Evolutionary conservation across 2,329 filamentous ascomycete species (phyloP).

Genomic region (Pyricularia pennisetigena): DNA sequence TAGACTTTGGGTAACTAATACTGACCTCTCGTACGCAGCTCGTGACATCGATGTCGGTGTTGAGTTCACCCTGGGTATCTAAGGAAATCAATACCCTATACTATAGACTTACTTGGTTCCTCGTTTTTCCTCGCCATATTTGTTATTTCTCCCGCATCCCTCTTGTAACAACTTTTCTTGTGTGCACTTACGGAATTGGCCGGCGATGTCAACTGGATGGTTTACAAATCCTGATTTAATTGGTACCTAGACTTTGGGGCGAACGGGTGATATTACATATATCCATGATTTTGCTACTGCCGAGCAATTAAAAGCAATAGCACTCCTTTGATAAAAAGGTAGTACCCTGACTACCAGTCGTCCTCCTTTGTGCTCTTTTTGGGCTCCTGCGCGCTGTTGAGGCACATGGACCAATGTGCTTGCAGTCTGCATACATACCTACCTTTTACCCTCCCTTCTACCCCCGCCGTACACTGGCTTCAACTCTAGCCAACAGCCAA

Average conservation of each 20-base stretch:
- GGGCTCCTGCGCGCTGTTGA: neutral
- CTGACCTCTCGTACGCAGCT: constrained; percentile 35
- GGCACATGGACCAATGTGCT: neutral
- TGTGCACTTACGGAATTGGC: neutral
- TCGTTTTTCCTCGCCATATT: neutral
- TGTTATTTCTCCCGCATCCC: neutral
- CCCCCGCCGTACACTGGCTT: no score
- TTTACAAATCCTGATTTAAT: constrained; percentile 2
- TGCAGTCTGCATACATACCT: no score
- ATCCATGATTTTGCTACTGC: neutral
- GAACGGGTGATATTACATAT: neutral
- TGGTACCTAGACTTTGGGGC: constrained; percentile 1
- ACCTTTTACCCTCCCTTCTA: no score
- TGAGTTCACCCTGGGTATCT: constrained; percentile 92
- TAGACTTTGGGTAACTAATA: neutral
- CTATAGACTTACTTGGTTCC: constrained; percentile 9
- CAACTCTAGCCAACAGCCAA: neutral
- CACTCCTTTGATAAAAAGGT: neutral
- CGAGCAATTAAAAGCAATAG: neutral
- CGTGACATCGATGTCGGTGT: constrained; percentile 96
- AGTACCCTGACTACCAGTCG: neutral
- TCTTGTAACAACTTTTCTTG: constrained; percentile 2
- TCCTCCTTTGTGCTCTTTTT: neutral
- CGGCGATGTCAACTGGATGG: constrained; percentile 2
- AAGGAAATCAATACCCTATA: constrained; percentile 21